phyloP scores from a whole-genome alignment of 2,329 filamentous ascomycete genomes.

The Sporothrix variecibatus region DNA sequence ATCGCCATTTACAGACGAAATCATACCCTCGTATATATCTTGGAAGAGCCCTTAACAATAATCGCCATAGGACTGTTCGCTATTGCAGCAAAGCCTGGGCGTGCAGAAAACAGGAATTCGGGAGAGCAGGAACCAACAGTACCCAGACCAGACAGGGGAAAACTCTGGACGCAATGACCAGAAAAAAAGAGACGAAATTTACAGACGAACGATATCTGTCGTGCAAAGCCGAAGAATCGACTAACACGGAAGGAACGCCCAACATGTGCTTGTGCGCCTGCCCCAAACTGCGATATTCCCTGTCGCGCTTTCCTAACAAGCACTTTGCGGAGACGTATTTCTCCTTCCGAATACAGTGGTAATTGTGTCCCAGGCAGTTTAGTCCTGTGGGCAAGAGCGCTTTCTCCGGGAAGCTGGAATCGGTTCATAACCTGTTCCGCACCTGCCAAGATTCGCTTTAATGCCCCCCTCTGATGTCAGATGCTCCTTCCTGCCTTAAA shows the following conservation, averaged over 20 bases:
- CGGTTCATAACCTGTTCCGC: slow-evolving; percentile 6
- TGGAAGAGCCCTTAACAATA: background rate
- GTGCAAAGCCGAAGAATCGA: background rate
- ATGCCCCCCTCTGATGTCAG: background rate
- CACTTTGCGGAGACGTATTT: background rate
- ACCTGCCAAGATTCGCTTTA: background rate
- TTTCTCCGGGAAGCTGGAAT: slow-evolving; percentile 12
- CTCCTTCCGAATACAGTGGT: background rate
- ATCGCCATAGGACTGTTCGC: slow-evolving; percentile 16
- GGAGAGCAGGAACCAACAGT: background rate
- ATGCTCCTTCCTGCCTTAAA: background rate
- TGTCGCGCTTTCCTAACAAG: background rate
- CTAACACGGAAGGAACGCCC: background rate
- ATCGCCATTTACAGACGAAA: background rate
- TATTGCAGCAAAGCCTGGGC: slow-evolving; percentile 16
- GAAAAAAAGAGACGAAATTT: slow-evolving; percentile 1
- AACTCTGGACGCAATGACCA: background rate
- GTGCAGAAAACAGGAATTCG: slow-evolving; percentile 2
- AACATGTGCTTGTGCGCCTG: background rate
- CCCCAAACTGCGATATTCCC: background rate
- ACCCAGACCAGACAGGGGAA: background rate
- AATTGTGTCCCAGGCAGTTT: background rate
- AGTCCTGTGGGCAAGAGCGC: background rate
- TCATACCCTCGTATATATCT: background rate
- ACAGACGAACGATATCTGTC: slow-evolving; percentile 5